phyloP scores from a whole-genome alignment of 2,329 filamentous ascomycete genomes.

The Penicillium sp. region DNA sequence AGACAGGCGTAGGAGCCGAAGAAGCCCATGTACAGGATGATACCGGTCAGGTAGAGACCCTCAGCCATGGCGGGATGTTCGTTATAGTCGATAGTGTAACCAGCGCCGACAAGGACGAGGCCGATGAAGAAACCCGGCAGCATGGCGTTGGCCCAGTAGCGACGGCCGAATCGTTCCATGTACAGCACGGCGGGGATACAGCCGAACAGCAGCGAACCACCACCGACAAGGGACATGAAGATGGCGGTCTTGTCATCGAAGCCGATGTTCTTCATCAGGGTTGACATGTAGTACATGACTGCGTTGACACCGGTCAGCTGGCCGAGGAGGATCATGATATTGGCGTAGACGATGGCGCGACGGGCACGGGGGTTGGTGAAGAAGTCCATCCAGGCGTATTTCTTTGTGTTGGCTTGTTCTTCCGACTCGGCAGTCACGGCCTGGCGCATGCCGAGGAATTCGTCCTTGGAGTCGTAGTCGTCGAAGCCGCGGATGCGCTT shows the following conservation, averaged over 20 bases:
- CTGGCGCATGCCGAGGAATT: constrained; percentile 75
- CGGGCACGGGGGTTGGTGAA: constrained; percentile 71
- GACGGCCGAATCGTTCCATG: constrained; percentile 72
- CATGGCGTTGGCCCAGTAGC: constrained; percentile 76
- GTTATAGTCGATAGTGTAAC: constrained; percentile 60
- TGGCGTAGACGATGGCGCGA: constrained; percentile 68
- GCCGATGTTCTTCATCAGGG: constrained; percentile 69
- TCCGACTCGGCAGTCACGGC: constrained; percentile 62
- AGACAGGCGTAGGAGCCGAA: constrained; percentile 69
- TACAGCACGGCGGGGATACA: constrained; percentile 70
- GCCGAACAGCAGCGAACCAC: constrained; percentile 68
- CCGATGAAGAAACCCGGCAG: constrained; percentile 73
- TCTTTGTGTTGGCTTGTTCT: constrained; percentile 57
- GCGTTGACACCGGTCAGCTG: constrained; percentile 74
- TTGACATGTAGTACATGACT: constrained; percentile 73
- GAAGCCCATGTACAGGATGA: constrained; percentile 66
- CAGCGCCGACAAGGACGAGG: constrained; percentile 67
- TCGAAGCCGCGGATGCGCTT: constrained; percentile 69
- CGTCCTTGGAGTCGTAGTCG: constrained; percentile 63
- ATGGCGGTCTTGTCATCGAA: constrained; percentile 66
- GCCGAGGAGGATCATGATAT: constrained; percentile 71
- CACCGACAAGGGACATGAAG: constrained; percentile 77
- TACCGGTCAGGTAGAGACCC: constrained; percentile 67
- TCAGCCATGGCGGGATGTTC: constrained; percentile 55
- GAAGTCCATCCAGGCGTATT: constrained; percentile 74